phyloP scores from a whole-genome alignment of 179 eudicot genomes.

The Camellia oleifera region DNA sequence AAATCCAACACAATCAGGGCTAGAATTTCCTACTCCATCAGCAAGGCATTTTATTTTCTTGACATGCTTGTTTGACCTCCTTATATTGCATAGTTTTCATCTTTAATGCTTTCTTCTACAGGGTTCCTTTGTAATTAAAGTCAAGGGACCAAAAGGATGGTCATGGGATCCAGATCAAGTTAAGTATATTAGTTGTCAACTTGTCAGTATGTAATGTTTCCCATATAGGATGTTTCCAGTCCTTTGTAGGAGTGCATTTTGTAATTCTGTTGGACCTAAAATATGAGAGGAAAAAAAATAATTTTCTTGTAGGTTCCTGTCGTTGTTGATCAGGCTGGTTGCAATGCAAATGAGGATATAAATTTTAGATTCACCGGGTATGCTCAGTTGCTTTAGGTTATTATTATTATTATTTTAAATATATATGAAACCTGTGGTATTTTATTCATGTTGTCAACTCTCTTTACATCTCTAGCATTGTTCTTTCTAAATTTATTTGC shows the following conservation, averaged over 20 bases:
- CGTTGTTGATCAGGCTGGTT: conserved; percentile 74
- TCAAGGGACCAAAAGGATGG: conserved; percentile 97
- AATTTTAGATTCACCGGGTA: conserved; percentile 96
- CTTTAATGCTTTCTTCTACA: conserved; percentile 26
- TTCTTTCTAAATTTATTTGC: background rate
- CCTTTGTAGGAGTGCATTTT: background rate
- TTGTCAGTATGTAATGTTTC: conserved; percentile 1
- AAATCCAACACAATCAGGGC: background rate
- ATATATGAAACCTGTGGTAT: background rate
- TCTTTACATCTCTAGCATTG: background rate
- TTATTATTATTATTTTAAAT: background rate
- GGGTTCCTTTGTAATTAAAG: conserved; percentile 92
- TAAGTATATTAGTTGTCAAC: conserved; percentile 21
- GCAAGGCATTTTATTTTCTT: too few relatives aligned
- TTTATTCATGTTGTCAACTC: conserved; percentile 1
- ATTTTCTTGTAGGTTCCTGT: conserved; percentile 65
- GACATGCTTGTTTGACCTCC: conserved; percentile 2
- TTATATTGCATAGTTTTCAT: background rate
- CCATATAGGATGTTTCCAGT: background rate
- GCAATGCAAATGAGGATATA: conserved; percentile 94
- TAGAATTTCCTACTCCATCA: background rate
- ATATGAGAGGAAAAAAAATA: conserved; percentile 9
- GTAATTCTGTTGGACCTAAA: background rate
- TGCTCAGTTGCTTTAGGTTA: conserved; percentile 20
- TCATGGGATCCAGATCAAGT: conserved; percentile 93